These are phyloP conservation scores for Isabelozyma heimii DNA, from an alignment of 805 yeast species.

Conservation along the genomic window DNA sequence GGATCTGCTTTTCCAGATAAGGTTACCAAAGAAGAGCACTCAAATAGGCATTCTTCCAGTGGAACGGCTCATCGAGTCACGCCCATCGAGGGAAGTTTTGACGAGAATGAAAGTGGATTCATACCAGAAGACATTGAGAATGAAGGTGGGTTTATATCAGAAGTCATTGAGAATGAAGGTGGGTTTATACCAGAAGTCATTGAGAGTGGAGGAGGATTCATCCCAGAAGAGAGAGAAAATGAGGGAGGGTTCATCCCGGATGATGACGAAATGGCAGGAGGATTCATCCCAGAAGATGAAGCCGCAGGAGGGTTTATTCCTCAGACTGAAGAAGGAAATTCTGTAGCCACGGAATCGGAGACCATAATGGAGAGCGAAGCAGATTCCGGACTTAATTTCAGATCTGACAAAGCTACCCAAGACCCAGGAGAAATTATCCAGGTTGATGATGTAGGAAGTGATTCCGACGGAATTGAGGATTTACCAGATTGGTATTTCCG, in stretches of 20 bases:
- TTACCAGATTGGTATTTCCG: constrained; percentile 18
- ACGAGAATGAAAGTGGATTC: constrained; percentile 10
- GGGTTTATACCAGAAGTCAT: constrained; percentile 11
- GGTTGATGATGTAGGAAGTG: not conserved
- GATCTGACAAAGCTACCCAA: no score
- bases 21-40: constrained; percentile 1
- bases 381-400: no score
- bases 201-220: constrained; percentile 4
- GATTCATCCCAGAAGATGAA: not conserved
- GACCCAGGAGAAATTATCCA: no score
- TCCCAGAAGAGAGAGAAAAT: constrained; percentile 4
- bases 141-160: constrained; percentile 5
- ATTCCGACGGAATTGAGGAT: constrained; percentile 3
- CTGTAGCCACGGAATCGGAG: not conserved
- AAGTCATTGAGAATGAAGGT: constrained; percentile 5
- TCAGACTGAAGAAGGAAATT: not conserved
- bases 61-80: not conserved
- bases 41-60: not conserved
- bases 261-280: constrained; percentile 4
- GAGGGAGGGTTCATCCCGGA: constrained; percentile 12
- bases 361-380: not conserved
- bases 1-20: no score
- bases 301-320: not conserved
- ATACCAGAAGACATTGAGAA: constrained; percentile 3
- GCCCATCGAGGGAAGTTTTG: not conserved